These are phyloP conservation scores for Comarum palustre DNA, from an alignment of 306 rosid genomes.

Conservation along the genomic window DNA sequence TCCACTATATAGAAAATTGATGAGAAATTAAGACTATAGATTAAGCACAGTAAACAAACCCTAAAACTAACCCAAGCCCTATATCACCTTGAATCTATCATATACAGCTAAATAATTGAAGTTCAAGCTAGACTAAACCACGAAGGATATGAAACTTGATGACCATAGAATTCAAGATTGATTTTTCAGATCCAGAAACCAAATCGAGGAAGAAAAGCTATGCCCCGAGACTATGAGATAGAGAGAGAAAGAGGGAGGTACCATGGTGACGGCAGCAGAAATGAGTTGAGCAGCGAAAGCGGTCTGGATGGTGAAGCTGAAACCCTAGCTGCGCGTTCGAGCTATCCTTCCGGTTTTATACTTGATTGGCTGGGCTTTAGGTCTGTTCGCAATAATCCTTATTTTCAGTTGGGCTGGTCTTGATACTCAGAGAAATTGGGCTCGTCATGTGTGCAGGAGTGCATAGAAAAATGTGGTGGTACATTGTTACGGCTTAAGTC, in stretches of 20 bases:
- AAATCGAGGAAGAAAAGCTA: not conserved
- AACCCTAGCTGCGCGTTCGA: not conserved
- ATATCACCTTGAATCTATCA: not conserved
- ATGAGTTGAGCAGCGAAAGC: not conserved
- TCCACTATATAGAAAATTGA: not conserved
- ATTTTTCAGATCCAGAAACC: not conserved
- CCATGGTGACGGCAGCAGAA: slow-evolving; percentile 16
- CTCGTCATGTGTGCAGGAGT: not conserved
- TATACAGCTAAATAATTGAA: not conserved
- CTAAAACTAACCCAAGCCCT: not conserved
- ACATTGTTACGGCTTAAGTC: no score
- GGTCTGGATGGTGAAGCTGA: not conserved
- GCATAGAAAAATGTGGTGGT: no score
- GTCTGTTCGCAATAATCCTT: not conserved
- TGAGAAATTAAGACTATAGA: not conserved
- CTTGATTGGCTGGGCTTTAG: slow-evolving; percentile 1
- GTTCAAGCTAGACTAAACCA: not conserved
- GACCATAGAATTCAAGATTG: not conserved
- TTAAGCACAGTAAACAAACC: not conserved
- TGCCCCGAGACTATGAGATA: not conserved
- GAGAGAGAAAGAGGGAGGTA: not conserved
- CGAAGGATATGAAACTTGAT: not conserved
- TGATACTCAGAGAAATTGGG: not conserved
- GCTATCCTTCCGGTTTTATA: not conserved
- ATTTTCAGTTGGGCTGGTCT: not conserved